Evolutionary conservation across 352 stramenopile species (phyloP), one percentile per base, ranked within the genome.

Genomic region (Phytophthora melonis): DNA sequence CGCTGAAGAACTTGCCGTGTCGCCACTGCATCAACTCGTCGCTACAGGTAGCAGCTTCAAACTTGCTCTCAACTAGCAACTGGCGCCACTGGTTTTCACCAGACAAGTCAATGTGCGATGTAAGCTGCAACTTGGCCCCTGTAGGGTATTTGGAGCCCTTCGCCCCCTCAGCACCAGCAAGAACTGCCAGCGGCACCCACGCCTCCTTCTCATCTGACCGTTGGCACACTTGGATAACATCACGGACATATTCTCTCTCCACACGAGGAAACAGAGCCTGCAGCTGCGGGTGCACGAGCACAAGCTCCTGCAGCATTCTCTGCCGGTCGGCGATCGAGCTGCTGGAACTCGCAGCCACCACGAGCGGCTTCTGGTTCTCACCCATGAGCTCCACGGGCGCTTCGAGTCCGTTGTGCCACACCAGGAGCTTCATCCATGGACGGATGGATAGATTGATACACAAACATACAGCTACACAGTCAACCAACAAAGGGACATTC

Each of bases 21-120:
- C 82, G 78, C 83, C 81, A 90, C 68, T 92, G 84, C 18, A 21
- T 58, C 13, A 66, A 13, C 19, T 73, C 41, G 7, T 36, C 62
- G 1, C 21, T 18, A 1, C 41, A 49, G 5, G 5, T 30, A 16
- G 1, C 41, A 45, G 18, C 56, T 21, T 66, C 36, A 49, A 82
- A 90, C 5, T 61, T 80, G 4, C 50, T 68, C 64, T 94, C 87
- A 6, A 94, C 56, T 7, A 94, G 78, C 52, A 94, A 60, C 13
- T 87, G 62, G 36, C 74, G 63, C 49, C 77, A 84, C 10, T 81
- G 70, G 45, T 83, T 82, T 18, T 75, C 68, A 49, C 68, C 74
- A 19, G 63, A 49, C 14, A 70, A 61, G 47, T 73, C 74, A 30
- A 82, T 61, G 53, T 78, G 72, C 13, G 63, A 47, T 53, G 80